Conservation (phyloP, 768 basidiomycete species). For the Fomitopsis serialis region DNA sequence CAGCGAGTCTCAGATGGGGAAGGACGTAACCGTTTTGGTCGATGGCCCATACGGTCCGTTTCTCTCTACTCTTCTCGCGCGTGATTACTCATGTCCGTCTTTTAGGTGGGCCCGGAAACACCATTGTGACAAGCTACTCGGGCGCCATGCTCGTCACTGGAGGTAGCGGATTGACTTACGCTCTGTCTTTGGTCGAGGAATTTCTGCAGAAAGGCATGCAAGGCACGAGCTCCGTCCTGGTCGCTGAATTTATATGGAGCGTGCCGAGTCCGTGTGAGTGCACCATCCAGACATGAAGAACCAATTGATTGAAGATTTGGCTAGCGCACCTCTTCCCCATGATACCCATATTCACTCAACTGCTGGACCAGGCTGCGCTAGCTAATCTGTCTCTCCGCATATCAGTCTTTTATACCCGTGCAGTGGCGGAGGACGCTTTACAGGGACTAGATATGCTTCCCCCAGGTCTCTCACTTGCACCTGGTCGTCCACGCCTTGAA, state of each 20-base stretch:
- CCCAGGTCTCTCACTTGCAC: constrained; percentile 22
- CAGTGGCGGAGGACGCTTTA: constrained; percentile 9
- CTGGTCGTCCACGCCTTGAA: constrained; percentile 19
- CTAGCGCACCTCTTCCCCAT: constrained; percentile 32
- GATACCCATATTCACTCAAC: constrained; percentile 30
- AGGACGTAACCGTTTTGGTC: constrained; percentile 33
- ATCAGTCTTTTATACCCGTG: constrained; percentile 39
- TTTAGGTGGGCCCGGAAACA: constrained; percentile 38
- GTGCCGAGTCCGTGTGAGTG: constrained; percentile 37
- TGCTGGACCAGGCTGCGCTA: constrained; percentile 29
- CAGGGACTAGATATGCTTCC: constrained; percentile 20
- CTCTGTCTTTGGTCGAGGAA: constrained; percentile 45
- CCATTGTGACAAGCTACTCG: constrained; percentile 43
- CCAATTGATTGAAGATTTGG: constrained; percentile 9
- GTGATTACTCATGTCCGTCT: background rate
- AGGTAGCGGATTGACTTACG: constrained; percentile 59
- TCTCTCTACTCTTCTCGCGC: background rate
- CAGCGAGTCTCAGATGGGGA: background rate
- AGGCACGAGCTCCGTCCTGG: constrained; percentile 31
- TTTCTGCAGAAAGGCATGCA: constrained; percentile 34
- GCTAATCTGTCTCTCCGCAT: constrained; percentile 29
- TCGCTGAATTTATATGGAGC: constrained; percentile 51
- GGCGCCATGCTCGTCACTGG: constrained; percentile 51
- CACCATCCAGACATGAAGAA: constrained; percentile 9
- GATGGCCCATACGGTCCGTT: constrained; percentile 49